Base-by-base conservation (phyloP, 2,329 filamentous ascomycete species). In the Cladosporium sp. region DNA sequence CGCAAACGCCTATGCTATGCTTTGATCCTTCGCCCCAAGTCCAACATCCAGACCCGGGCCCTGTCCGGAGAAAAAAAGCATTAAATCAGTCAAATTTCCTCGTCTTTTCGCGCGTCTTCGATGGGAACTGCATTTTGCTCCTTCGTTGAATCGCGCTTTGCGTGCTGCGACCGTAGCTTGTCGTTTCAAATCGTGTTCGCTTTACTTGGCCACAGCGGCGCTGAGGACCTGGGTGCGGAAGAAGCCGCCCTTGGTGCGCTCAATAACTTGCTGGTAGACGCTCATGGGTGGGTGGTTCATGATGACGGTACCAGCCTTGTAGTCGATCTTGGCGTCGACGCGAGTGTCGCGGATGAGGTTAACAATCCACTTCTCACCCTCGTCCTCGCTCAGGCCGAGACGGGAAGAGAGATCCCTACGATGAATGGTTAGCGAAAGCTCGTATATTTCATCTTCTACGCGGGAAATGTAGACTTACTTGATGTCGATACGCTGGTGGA, bases 351-450 rank as follows among this genome's bases (percentile, higher is more conserved):
- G 88, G 78, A 99, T 99, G 65, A 99, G 84, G 82, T 99, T 99
- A 69, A 99, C 94, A 72, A 99, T 99, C 94, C 94, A 99, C 83
- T 99, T 99, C 86, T 99, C 94, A 70, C 94, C 94, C 72, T 97
- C 94, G 72, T 96, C 91, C 70, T 92, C 88, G 73, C 89, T 91
- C 65, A 99, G 83, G 65, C 93, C 94, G 61, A 99, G 86, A 74
- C 94, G 90, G 64, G 87, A 88, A 65, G 92, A 96, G 60, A 99
- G 85, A 70, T 97, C 94, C 77, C 84, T 87, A 63, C 42, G 2
- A 30, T 34, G 25, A 47, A 67, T 45, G 67, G 62, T 64, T 64
- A 64, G 70, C 51, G 36, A 40, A 40, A 15, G 38, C 57, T 52
- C 51, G 7, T 25, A 6, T 30, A 17, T 30, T 19, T 28, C 22